Conservation (phyloP, 805 yeast genomes). For the Metschnikowia bowlesiae region DNA sequence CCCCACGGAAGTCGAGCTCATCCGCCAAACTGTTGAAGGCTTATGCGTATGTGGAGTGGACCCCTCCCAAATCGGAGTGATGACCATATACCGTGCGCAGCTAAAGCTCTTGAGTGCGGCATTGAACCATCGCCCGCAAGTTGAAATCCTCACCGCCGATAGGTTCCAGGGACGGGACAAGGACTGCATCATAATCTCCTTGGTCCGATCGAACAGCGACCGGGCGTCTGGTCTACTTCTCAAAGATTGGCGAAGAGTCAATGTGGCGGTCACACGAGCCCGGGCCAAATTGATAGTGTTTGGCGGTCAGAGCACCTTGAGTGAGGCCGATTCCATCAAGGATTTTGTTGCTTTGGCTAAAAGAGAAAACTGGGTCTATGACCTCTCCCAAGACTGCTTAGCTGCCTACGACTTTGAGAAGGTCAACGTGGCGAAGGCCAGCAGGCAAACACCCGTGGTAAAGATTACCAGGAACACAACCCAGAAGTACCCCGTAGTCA, state of each 20-base stretch:
- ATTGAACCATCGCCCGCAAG: slow-evolving; percentile 28
- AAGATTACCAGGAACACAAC: slow-evolving; percentile 14
- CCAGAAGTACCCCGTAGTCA: slow-evolving; percentile 21
- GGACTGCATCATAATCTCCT: slow-evolving; percentile 81
- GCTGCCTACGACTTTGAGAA: slow-evolving; percentile 29
- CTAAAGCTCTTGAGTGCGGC: slow-evolving; percentile 26
- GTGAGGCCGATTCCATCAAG: slow-evolving; percentile 46
- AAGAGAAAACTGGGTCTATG: slow-evolving; percentile 58
- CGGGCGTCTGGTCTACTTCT: slow-evolving; percentile 70
- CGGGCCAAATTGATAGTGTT: slow-evolving; percentile 75
- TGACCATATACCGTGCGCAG: slow-evolving; percentile 87
- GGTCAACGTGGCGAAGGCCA: slow-evolving; percentile 3
- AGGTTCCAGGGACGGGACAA: slow-evolving; percentile 96
- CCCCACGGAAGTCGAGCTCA: slow-evolving; percentile 62
- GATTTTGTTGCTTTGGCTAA: slow-evolving; percentile 59
- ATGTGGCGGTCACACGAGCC: slow-evolving; percentile 93
- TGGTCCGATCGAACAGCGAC: slow-evolving; percentile 75
- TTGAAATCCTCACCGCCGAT: slow-evolving; percentile 90
- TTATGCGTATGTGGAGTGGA: slow-evolving; percentile 57
- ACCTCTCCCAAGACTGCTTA: slow-evolving; percentile 45
- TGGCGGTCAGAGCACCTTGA: slow-evolving; percentile 69
- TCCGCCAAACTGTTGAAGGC: slow-evolving; percentile 57
- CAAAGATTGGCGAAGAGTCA: slow-evolving; percentile 85
- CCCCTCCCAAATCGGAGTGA: slow-evolving; percentile 67
- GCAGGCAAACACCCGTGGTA: not conserved